Evolutionary conservation across 1,284 basidiomycete species (phyloP).

Genomic region (Leccinum huronense): DNA sequence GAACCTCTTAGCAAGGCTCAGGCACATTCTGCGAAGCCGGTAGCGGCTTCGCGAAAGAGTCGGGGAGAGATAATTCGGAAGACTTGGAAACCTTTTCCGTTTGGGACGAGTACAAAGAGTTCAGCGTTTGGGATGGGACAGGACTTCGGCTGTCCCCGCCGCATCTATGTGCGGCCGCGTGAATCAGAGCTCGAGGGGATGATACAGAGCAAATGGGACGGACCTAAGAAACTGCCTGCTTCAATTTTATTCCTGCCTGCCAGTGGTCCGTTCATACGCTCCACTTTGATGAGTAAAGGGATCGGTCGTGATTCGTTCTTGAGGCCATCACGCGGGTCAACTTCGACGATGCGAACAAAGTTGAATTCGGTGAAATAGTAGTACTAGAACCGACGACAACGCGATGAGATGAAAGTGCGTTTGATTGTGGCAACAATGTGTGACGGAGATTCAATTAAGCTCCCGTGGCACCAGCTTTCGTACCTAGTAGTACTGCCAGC

Average conservation of each 20-base stretch:
- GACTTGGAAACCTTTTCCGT: conserved; percentile 75
- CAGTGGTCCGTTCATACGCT: conserved; percentile 75
- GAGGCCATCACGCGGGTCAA: conserved; percentile 88
- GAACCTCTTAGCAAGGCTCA: too few species aligned
- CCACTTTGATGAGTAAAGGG: conserved; percentile 73
- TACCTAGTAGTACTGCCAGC: too few species aligned
- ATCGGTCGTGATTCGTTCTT: conserved; percentile 87
- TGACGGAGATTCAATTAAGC: too few species aligned
- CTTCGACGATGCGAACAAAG: conserved; percentile 72
- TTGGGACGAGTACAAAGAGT: conserved; percentile 87
- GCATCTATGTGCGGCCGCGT: conserved; percentile 49
- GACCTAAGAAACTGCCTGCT: conserved; percentile 86
- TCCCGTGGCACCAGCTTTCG: too few species aligned
- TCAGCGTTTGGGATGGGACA: conserved; percentile 57
- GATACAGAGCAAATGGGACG: conserved; percentile 26
- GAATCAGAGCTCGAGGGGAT: not conserved
- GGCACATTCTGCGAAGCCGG: too few species aligned
- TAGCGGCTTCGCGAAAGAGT: conserved; percentile 30
- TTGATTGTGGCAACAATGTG: too few species aligned
- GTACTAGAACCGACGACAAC: not conserved
- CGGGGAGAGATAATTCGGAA: conserved; percentile 47
- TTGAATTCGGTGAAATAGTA: conserved; percentile 18
- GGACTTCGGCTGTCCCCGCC: conserved; percentile 79
- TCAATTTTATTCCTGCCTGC: conserved; percentile 78
- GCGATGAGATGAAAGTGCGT: too few species aligned